Conservation (phyloP, 164 flowering plant species). For the Chloranthus sessilifolius region DNA sequence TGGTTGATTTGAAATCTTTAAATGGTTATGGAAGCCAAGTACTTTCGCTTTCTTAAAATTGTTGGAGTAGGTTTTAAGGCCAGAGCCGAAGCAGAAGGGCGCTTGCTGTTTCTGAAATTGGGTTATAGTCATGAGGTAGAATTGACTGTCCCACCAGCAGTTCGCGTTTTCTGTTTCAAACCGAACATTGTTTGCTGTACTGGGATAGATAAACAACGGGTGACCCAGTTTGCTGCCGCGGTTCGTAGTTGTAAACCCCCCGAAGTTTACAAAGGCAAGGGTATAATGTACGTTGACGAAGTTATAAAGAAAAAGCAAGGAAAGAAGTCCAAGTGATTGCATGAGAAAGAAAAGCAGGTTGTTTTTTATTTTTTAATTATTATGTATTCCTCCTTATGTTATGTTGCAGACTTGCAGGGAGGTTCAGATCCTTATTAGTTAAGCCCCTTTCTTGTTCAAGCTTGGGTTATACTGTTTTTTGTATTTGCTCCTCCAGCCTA, state of each 20-base stretch:
- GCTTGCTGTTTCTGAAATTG: slow-evolving; percentile 66
- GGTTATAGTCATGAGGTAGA: slow-evolving; percentile 95
- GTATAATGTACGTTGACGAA: slow-evolving; percentile 83
- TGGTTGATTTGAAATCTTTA: neutral
- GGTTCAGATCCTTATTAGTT: too few species aligned
- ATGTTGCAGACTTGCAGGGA: too few species aligned
- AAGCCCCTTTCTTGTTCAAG: too few species aligned
- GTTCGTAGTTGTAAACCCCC: slow-evolving; percentile 90
- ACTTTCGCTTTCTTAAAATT: slow-evolving; percentile 79
- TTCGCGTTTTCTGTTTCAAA: slow-evolving; percentile 86
- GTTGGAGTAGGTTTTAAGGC: slow-evolving; percentile 95
- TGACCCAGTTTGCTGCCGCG: slow-evolving; percentile 80
- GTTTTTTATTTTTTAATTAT: too few species aligned
- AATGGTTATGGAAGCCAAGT: slow-evolving; percentile 86
- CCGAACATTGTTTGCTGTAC: slow-evolving; percentile 73
- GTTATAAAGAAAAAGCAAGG: slow-evolving; percentile 82
- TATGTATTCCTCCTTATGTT: too few species aligned
- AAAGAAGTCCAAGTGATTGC: slow-evolving; percentile 71
- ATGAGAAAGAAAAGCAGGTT: too few species aligned
- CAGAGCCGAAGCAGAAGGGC: slow-evolving; percentile 81
- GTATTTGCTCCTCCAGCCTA: too few species aligned
- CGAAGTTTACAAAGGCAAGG: slow-evolving; percentile 87
- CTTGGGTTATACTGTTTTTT: too few species aligned
- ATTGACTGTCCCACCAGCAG: slow-evolving; percentile 86
- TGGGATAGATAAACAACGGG: slow-evolving; percentile 73